Evolutionary conservation across 805 yeast species (phyloP).

Genomic region (Starmera caribaea): DNA sequence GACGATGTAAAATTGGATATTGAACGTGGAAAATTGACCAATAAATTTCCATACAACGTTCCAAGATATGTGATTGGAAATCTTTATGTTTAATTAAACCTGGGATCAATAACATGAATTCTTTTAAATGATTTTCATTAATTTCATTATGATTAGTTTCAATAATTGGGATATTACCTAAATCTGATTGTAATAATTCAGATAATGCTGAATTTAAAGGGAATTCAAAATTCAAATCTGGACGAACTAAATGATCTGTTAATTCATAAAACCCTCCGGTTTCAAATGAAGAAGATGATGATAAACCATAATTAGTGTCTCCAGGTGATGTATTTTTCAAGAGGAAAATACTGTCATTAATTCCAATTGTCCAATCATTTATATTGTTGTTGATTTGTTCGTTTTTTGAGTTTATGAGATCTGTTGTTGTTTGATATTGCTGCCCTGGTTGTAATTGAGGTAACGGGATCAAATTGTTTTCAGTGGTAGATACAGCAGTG

Average conservation of each 20-base stretch:
- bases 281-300: not conserved
- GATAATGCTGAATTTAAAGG: constrained; percentile 11
- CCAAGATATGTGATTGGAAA: constrained; percentile 10
- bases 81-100: constrained; percentile 10
- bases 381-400: not conserved
- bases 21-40: constrained; percentile 49
- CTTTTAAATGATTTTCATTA: constrained; percentile 1
- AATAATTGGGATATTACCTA: constrained; percentile 3
- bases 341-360: constrained; percentile 2
- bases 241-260: constrained; percentile 7
- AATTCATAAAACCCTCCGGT: constrained; percentile 11
- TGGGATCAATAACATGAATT: constrained; percentile 8
- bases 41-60: constrained; percentile 24
- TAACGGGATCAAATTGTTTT: constrained; percentile 15
- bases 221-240: constrained; percentile 14
- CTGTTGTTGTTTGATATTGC: too few species aligned
- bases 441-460: constrained; percentile 9
- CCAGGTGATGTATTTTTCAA: constrained; percentile 2
- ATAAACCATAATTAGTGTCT: not conserved
- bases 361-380: constrained; percentile 3
- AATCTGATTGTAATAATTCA: constrained; percentile 3
- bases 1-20: constrained; percentile 30
- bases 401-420: too few species aligned
- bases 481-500: too few species aligned
- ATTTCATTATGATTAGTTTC: constrained; percentile 1